Base-by-base conservation (phyloP, 495 filamentous ascomycete genomes). In the Penicillium cataractarum region DNA sequence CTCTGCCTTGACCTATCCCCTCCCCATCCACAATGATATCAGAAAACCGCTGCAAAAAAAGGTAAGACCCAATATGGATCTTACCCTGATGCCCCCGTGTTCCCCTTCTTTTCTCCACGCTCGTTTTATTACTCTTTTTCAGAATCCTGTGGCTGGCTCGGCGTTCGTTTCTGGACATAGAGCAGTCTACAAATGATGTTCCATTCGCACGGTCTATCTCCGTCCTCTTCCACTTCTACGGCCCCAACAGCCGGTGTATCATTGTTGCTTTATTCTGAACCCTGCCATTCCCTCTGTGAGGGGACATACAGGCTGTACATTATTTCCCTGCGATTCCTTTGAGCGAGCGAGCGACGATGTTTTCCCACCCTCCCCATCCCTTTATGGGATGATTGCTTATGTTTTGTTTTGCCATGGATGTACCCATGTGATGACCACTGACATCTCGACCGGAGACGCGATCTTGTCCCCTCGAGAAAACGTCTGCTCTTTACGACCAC, bases 121-220 rank as follows among this genome's bases (percentile, higher is more conserved):
- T 44, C 12, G 2, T 17, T 62, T 32, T 51, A 29, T 48, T 56
- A 26, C 19, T 15, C 46, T 57, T 39, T 8, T 39, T n/a, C 17
- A 55, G 37, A 53, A 39, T 33, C 21, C 35, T 60, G 55, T 63
- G 63, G 39, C 57, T 58, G 56, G 58, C 60, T 61, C 44, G 58
- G 55, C 35, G 49, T 65, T 57, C 29, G 40, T 54, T 37, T 35
- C 50, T 19, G 29, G 49, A 62, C 37, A 56, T 12, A 50, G 54
- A 63, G 33, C 69, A 66, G 53, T 56, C 55, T 57, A 69, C 61
- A 64, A 66, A 66, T 54, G 63, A 71, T 63, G 55, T 60, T 71
- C 49, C 37, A 66, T 66, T 56, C 29, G 49, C 65, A 60, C 46
- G 1, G n/a, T 46, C 42, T 9, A 9, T 8, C 9, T 35, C 32